Evolutionary conservation across 2,329 filamentous ascomycete genomes (phyloP).

Genomic region (Fusarium secorum): DNA sequence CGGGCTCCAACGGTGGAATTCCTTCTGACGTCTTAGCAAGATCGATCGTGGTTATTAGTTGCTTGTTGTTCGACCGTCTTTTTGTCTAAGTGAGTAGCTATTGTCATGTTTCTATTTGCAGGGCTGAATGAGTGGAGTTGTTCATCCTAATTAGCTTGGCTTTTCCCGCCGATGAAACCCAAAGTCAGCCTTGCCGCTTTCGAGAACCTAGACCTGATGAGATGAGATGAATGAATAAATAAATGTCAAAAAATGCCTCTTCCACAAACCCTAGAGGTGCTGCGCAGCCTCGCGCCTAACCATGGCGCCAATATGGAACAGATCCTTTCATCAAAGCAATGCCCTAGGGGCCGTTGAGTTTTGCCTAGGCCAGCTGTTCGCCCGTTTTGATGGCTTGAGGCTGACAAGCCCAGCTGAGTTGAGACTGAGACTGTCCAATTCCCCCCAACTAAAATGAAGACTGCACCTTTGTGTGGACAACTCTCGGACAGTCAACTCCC

Average conservation of each 20-base stretch:
- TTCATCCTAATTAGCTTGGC: not conserved
- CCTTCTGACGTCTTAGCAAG: not conserved
- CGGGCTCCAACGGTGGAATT: not conserved
- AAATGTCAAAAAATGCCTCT: slow-evolving; percentile 21
- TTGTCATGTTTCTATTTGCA: slow-evolving; percentile 20
- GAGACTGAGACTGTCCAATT: not conserved
- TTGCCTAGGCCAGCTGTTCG: not conserved
- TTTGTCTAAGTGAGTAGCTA: not conserved
- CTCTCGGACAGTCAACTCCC: not conserved
- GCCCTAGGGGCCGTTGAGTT: slow-evolving; percentile 7
- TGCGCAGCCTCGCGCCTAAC: slow-evolving; percentile 35
- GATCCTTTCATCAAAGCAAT: not conserved
- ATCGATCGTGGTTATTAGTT: not conserved
- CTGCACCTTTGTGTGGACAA: not conserved
- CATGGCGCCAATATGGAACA: slow-evolving; percentile 25
- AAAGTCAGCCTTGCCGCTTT: slow-evolving; percentile 38
- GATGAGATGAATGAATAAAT: not conserved
- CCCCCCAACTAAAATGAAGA: not conserved
- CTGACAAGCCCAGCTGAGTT: slow-evolving; percentile 10
- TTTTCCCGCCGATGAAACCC: slow-evolving; percentile 9
- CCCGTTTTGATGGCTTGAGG: not conserved
- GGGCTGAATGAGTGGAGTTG: slow-evolving; percentile 33
- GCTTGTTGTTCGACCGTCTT: not conserved
- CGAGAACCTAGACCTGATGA: slow-evolving; percentile 1
- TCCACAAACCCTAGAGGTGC: not conserved